phyloP scores from a whole-genome alignment of 768 basidiomycete species.

The Leccinum variicolor region DNA sequence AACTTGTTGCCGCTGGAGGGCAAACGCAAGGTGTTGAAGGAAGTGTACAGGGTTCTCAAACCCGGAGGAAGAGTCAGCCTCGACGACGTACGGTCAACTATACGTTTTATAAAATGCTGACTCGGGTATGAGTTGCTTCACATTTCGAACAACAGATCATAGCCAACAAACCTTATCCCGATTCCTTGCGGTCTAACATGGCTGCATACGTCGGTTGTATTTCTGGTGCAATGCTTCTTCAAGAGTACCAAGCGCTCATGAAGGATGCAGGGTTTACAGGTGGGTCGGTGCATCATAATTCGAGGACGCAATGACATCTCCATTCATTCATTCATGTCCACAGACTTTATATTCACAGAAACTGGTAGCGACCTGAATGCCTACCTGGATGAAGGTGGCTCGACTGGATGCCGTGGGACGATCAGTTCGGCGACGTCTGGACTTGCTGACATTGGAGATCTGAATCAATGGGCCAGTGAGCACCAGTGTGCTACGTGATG shows the following conservation, averaged over 20 bases:
- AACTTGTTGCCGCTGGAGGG: constrained; percentile 44
- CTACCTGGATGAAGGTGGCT: constrained; percentile 22
- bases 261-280: constrained; percentile 41
- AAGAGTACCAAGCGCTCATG: constrained; percentile 39
- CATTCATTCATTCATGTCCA: background rate
- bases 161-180: constrained; percentile 43
- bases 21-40: constrained; percentile 42
- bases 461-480: constrained; percentile 46
- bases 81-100: constrained; percentile 41
- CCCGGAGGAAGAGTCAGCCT: constrained; percentile 53
- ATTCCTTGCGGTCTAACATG: constrained; percentile 39
- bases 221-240: constrained; percentile 40
- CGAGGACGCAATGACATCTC: background rate
- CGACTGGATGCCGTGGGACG: constrained; percentile 8
- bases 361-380: constrained; percentile 41
- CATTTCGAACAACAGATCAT: constrained; percentile 37
- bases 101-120: background rate
- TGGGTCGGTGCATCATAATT: constrained; percentile 13
- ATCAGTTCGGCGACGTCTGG: background rate
- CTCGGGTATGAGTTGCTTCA: background rate
- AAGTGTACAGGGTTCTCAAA: constrained; percentile 49
- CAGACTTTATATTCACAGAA: constrained; percentile 41
- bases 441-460: constrained; percentile 27
- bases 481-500: background rate
- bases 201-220: constrained; percentile 44